Evolutionary conservation across 2,329 filamentous ascomycete species (phyloP), one percentile per base, ranked within the genome.

Genomic region (Colletotrichum lentis): DNA sequence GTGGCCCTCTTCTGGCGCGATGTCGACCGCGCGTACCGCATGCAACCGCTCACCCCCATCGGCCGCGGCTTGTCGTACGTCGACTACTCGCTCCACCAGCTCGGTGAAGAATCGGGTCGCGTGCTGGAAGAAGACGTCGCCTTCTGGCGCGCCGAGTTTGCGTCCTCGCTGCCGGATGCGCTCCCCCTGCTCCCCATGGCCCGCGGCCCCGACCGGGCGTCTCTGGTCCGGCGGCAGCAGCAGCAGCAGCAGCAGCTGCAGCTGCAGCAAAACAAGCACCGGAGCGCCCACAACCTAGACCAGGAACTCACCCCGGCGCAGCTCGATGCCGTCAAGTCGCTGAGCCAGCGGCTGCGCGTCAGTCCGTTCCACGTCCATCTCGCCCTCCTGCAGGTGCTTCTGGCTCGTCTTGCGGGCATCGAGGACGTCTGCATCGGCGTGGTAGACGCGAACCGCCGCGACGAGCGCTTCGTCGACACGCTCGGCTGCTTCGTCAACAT

Each of bases 401-500:
- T 47, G n/a, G 7, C 24, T 4, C 35, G 24, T 11, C 37, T 27
- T 31, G 31, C 41, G 18, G 46, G 39, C 16, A 27, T 35, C 27
- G 70, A 77, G 0, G 79, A 85, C 27, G 18, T 86, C 16, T 74
- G 72, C 27, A 83, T 87, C 57, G 85, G 84, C 6, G 76, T 86
- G 18, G 79, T 78, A 0, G 83, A 86, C 72, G 81, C 80, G 7
- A 81, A 81, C 7, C 79, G 73, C 0, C 79, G 83, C 1, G 64
- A 64, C 18, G 68, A 76, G 1, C 57, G 77, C 2, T 64, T 73
- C 27, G 27, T 16, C 61, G 71, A 1, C 83, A 73, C 7, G 72
- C 27, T 87, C 2, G 85, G 85, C 2, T 73, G 79, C 46, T 81
- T 82, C 47, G 64, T 86, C 2, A 86, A 87, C 67, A 71, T 86